These are phyloP conservation scores for Teratosphaeria zuluensis DNA, from an alignment of 2,329 filamentous ascomycete species.

Conservation along the genomic window DNA sequence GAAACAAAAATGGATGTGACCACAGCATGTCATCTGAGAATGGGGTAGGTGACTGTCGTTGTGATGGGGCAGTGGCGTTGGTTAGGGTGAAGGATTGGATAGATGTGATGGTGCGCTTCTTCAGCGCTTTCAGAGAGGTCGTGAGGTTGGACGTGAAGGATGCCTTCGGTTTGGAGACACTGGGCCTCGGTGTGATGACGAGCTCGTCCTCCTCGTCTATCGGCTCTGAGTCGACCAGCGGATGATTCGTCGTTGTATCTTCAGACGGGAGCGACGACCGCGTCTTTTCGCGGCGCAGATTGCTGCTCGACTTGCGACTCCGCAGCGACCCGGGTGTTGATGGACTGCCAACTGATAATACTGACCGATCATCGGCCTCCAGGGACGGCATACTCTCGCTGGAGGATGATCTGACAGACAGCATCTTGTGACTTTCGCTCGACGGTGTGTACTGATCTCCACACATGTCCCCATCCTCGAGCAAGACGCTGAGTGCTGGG, in stretches of 20 bases:
- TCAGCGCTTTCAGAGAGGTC: constrained; percentile 51
- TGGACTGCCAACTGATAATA: constrained; percentile 34
- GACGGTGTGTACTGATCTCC: neutral
- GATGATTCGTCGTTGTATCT: constrained; percentile 49
- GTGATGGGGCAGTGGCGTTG: constrained; percentile 11
- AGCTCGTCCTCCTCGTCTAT: constrained; percentile 23
- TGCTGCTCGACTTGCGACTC: constrained; percentile 25
- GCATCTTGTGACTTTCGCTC: neutral
- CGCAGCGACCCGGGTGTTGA: constrained; percentile 32
- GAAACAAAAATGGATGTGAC: constrained; percentile 48
- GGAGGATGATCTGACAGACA: constrained; percentile 40
- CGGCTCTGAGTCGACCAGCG: constrained; percentile 37
- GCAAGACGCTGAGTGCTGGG: constrained; percentile 42
- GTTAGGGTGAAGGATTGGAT: constrained; percentile 47
- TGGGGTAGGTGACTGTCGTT: constrained; percentile 20
- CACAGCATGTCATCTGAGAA: constrained; percentile 52
- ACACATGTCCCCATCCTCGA: constrained; percentile 37
- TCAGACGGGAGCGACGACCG: constrained; percentile 41
- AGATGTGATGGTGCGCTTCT: constrained; percentile 47
- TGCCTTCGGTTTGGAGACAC: constrained; percentile 34
- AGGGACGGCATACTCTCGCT: constrained; percentile 50
- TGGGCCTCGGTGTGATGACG: constrained; percentile 20
- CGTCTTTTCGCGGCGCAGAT: constrained; percentile 36
- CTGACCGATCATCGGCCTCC: constrained; percentile 37
- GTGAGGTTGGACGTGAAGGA: constrained; percentile 56